These are phyloP conservation scores for Mortierella sp. DNA, from an alignment of 371 early-diverging fungal genomes.

Conservation along the genomic window DNA sequence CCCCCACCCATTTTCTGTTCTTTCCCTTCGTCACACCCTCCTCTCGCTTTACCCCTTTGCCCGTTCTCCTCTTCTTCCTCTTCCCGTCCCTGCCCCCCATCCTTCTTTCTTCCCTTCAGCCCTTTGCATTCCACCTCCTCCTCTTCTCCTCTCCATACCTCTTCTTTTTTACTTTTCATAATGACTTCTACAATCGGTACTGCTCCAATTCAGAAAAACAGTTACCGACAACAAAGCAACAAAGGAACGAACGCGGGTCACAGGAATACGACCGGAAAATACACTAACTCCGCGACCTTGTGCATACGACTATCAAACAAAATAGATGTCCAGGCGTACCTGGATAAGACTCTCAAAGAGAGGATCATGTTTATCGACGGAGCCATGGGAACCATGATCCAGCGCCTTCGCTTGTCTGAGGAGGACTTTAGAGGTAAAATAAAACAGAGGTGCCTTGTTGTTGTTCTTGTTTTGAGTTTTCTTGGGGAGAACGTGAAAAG, in stretches of 20 bases:
- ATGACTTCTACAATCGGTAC: slow-evolving; percentile 7
- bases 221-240: too few relatives aligned
- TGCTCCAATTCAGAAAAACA: neutral
- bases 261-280: neutral
- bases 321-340: slow-evolving; percentile 74
- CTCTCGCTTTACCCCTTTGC: neutral
- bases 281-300: slow-evolving; percentile 1
- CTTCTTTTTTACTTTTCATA: neutral
- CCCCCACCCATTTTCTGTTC: neutral
- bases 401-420: slow-evolving; percentile 84
- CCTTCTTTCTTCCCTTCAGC: neutral
- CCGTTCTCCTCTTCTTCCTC: neutral
- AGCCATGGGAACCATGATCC: slow-evolving; percentile 96
- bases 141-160: neutral
- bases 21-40: neutral
- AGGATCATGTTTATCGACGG: slow-evolving; percentile 96
- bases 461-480: neutral
- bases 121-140: neutral
- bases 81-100: neutral
- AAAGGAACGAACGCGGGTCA: neutral
- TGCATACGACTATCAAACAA: neutral
- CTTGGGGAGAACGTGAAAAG: neutral
- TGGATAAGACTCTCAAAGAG: slow-evolving; percentile 79
- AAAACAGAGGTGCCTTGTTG: neutral
- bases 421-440: slow-evolving; percentile 82